Percentiles rank a stretch among this genome's conserved stretches.
Conservation (phyloP, 805 yeast species). For the Yamadazyma sp. region DNA sequence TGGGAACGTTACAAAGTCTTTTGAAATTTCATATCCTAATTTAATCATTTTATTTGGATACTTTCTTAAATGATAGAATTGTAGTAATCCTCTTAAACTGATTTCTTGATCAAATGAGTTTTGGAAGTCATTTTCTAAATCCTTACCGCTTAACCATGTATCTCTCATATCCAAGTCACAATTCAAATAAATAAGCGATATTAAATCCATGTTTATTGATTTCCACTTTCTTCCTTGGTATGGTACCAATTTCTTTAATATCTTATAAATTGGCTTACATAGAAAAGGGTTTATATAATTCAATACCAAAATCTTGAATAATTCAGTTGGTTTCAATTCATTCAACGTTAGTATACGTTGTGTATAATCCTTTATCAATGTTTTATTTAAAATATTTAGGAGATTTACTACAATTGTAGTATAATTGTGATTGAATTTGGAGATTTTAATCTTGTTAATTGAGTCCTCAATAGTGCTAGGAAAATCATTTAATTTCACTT, state of each 20-base stretch:
- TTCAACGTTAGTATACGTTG: conserved; percentile 67
- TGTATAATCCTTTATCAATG: conserved; percentile 59
- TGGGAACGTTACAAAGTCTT: conserved; percentile 10
- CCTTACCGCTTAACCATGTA: conserved; percentile 84
- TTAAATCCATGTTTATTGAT: conserved; percentile 86
- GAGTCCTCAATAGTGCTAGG: conserved; percentile 24
- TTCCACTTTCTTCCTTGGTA: conserved; percentile 95
- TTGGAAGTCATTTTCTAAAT: conserved; percentile 68
- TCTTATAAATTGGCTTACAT: conserved; percentile 67
- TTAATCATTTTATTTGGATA: conserved; percentile 51
- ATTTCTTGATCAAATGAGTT: conserved; percentile 83
- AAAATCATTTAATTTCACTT: conserved; percentile 23
- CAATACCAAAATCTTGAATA: conserved; percentile 53
- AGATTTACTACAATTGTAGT: conserved; percentile 50
- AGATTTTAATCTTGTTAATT: conserved; percentile 22
- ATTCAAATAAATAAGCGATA: conserved; percentile 80
- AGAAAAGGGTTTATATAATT: conserved; percentile 58
- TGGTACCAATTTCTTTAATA: conserved; percentile 78
- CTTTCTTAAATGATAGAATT: conserved; percentile 65
- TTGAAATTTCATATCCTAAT: conserved; percentile 48
- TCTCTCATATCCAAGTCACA: conserved; percentile 71
- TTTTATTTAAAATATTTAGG: conserved; percentile 52
- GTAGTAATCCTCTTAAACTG: conserved; percentile 74
- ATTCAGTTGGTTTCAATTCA: conserved; percentile 61
- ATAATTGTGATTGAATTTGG: conserved; percentile 36